Evolutionary conservation across 2,329 filamentous ascomycete genomes (phyloP).

Genomic region (Westerdykella ornata): DNA sequence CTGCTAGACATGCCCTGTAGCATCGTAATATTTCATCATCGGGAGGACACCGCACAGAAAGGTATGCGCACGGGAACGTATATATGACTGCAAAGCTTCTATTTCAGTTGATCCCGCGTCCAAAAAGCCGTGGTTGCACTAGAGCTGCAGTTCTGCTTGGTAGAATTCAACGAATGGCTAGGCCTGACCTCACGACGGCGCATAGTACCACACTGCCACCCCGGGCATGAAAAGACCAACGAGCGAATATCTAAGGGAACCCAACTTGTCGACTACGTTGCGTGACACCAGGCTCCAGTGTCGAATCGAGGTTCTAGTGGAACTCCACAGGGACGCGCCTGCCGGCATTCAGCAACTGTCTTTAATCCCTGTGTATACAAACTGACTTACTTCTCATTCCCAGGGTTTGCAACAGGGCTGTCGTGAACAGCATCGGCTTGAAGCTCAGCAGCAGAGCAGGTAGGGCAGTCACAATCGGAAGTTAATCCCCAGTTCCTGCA

Average conservation of each 20-base stretch:
- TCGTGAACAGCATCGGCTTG: background rate
- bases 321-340: background rate
- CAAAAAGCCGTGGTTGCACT: background rate
- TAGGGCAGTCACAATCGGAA: background rate
- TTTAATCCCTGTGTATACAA: background rate
- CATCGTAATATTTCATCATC: too few relatives aligned
- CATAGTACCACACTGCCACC: background rate
- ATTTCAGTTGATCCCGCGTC: background rate
- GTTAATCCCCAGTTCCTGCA: background rate
- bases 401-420: background rate
- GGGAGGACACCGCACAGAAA: too few relatives aligned
- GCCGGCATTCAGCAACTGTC: background rate
- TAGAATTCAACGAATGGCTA: background rate
- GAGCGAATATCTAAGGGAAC: background rate
- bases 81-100: background rate
- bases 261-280: too few relatives aligned
- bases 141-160: background rate
- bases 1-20: too few relatives aligned
- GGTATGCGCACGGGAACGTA: too few relatives aligned
- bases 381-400: background rate
- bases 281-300: background rate
- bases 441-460: background rate
- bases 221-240: background rate
- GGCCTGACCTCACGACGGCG: too few relatives aligned
- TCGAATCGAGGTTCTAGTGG: background rate